Base-by-base conservation (phyloP, 805 yeast genomes). In the Schwanniomyces occidentalis region DNA sequence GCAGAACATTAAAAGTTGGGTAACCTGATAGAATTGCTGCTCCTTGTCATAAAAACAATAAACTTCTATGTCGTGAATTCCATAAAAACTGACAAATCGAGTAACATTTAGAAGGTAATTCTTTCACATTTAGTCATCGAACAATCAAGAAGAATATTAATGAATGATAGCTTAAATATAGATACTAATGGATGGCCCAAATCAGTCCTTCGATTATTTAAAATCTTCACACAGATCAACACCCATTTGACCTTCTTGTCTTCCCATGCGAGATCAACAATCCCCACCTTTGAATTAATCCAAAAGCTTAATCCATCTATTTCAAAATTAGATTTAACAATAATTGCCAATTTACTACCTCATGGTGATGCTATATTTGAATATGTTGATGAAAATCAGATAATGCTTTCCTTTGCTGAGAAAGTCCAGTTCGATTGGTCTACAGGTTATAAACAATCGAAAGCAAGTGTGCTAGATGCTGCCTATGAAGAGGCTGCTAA, bases 341-440 rank as follows among this genome's bases (percentile, higher is more conserved):
- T 71, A 37, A 69, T 90, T 20, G 75, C 70, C 28, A 71, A 64
- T 6, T 49, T 89, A 6, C 54, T 85, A 2, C 95, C 95, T 0
- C 64, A 73, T 17, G 91, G 85, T 31, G 75, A 85, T 8, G 63
- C 78, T 2, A 80, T 81, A 49, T 66, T 51, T 34, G 85, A 79
- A 32, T 90, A 85, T 54, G 80, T 84, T 27, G 96, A 90, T 54
- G 88, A 83, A 52, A 82, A 82, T 49, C 90, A 81, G 46, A 51
- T 80, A 8, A 40, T 53, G 31, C 60, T 73, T 22, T 65, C 69
- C 10, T 53, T 71, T 27, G 69, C 63, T 7, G 76, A 73, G 32
- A 66, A 66, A 36, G 68, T 71, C 24, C 57, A 65, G 37, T 58
- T 58, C 13, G 58, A 65, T 18, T 42, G 68, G 44, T 35, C 42